phyloP scores from a whole-genome alignment of 495 filamentous ascomycete species.

The Aspergillus wentii region DNA sequence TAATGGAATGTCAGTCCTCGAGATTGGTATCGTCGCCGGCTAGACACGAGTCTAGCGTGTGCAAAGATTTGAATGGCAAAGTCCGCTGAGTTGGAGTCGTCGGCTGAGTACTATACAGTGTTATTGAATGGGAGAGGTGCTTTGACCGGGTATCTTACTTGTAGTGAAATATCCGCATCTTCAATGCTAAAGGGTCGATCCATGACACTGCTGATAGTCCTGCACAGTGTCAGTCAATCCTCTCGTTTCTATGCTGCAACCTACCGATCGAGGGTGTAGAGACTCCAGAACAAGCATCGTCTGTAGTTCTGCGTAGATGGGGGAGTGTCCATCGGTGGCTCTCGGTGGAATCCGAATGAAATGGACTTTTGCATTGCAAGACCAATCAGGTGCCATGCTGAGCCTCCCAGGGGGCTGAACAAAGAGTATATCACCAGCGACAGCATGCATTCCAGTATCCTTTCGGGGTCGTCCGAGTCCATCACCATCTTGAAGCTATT shows the following conservation, averaged over 20 bases:
- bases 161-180: conserved; percentile 21
- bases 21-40: conserved; percentile 6
- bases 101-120: no score
- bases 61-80: conserved; percentile 9
- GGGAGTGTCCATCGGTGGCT: conserved; percentile 3
- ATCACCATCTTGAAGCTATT: conserved; percentile 13
- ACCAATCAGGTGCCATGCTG: conserved; percentile 23
- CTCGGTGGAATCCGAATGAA: conserved; percentile 18
- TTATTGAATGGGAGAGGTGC: no score
- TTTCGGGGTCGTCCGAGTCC: conserved; percentile 3
- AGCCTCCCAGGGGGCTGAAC: conserved; percentile 16
- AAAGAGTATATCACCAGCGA: conserved; percentile 18
- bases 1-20: conserved; percentile 13
- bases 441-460: conserved; percentile 19
- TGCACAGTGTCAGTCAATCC: conserved; percentile 5
- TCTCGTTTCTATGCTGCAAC: neutral
- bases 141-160: conserved; percentile 10
- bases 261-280: conserved; percentile 23
- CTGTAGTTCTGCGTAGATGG: neutral
- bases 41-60: conserved; percentile 19
- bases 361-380: conserved; percentile 24
- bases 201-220: conserved; percentile 18
- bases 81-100: no score
- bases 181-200: conserved; percentile 23
- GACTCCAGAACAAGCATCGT: conserved; percentile 18